Conservation (phyloP, 371 early-diverging fungal species). For the Apophysomyces elegans region DNA sequence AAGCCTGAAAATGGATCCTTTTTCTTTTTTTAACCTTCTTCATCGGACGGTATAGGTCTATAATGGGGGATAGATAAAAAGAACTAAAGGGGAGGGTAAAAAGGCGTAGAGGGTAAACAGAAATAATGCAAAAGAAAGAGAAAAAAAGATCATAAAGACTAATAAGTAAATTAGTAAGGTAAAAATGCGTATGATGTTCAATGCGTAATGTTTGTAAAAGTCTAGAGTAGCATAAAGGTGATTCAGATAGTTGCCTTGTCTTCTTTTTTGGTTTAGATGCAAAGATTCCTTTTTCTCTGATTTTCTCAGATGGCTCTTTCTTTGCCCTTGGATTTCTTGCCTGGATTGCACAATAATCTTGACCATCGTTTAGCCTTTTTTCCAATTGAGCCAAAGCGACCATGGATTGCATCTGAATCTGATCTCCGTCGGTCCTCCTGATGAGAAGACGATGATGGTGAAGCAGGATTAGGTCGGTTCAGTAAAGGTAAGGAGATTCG, state of each 20-base stretch:
- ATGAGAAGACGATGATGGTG: not conserved
- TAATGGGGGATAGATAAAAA: not conserved
- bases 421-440: not conserved
- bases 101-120: not conserved
- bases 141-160: constrained; percentile 1
- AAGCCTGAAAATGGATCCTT: not conserved
- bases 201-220: not conserved
- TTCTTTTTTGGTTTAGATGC: no score
- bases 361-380: constrained; percentile 11
- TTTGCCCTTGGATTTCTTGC: constrained; percentile 5
- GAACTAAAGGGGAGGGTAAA: not conserved
- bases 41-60: not conserved
- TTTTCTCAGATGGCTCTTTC: not conserved
- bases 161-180: not conserved
- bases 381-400: constrained; percentile 9
- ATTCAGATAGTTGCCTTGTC: no score
- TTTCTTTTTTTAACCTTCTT: not conserved
- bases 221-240: not conserved
- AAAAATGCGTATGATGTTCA: not conserved
- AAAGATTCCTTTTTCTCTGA: no score
- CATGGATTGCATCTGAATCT: constrained; percentile 1
- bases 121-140: not conserved
- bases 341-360: constrained; percentile 5
- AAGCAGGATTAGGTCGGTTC: not conserved
- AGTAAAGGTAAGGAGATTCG: constrained; percentile 1